Percentiles rank a stretch among this genome's conserved stretches.
phyloP scores from a whole-genome alignment of 2,329 filamentous ascomycete genomes.

The Pyricularia sp. region DNA sequence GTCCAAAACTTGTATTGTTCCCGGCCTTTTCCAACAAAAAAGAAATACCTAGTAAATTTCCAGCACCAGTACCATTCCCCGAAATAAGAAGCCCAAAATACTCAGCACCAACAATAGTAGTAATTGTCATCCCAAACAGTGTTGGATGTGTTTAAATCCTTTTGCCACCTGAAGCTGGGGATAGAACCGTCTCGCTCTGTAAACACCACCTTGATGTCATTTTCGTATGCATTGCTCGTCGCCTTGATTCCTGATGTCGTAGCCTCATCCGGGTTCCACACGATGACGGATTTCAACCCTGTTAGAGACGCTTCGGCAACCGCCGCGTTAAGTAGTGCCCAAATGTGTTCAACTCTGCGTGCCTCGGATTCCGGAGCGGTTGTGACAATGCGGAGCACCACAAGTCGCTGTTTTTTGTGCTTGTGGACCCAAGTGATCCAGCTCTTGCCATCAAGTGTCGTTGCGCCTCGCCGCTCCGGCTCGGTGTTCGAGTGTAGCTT shows the following conservation, averaged over 20 bases:
- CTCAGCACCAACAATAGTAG: constrained; percentile 20
- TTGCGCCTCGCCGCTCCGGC: constrained; percentile 13
- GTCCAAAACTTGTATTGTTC: neutral
- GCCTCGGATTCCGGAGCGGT: constrained; percentile 10
- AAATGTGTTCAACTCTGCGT: constrained; percentile 16
- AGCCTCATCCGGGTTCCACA: constrained; percentile 26
- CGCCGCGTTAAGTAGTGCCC: constrained; percentile 22
- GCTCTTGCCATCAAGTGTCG: constrained; percentile 15
- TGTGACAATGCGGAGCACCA: constrained; percentile 18
- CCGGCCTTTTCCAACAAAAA: neutral
- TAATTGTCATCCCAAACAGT: constrained; percentile 21
- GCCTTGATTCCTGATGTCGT: constrained; percentile 17
- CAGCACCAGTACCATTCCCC: neutral
- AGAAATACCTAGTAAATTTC: neutral
- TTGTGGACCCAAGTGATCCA: constrained; percentile 26
- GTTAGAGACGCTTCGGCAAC: constrained; percentile 19
- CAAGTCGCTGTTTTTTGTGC: constrained; percentile 20
- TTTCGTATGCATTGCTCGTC: constrained; percentile 28
- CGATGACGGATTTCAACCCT: constrained; percentile 21
- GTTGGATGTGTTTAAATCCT: constrained; percentile 14
- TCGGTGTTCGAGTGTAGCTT: constrained; percentile 12
- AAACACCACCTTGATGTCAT: constrained; percentile 17
- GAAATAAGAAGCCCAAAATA: neutral
- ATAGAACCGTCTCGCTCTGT: constrained; percentile 22
- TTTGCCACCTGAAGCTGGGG: constrained; percentile 26